These are phyloP conservation scores for Galerina sulciceps DNA, from an alignment of 768 basidiomycete genomes.

Conservation along the genomic window DNA sequence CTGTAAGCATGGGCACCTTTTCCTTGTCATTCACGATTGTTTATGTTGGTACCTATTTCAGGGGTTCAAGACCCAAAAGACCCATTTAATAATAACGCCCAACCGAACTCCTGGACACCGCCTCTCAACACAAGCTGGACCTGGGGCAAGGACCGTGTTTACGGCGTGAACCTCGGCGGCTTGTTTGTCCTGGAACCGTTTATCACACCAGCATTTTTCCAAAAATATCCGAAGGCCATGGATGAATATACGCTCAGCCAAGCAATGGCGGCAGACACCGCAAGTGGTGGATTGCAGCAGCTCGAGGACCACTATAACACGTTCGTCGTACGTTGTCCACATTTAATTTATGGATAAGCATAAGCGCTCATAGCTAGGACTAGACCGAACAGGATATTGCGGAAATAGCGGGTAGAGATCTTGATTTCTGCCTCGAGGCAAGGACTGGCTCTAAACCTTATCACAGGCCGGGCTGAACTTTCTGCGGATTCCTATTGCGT, in stretches of 20 bases:
- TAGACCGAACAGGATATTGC: conserved; percentile 89
- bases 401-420: conserved; percentile 63
- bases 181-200: conserved; percentile 79
- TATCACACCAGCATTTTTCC: conserved; percentile 65
- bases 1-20: conserved; percentile 41
- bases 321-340: conserved; percentile 63
- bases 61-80: conserved; percentile 64
- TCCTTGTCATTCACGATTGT: background rate
- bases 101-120: conserved; percentile 74
- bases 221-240: conserved; percentile 55
- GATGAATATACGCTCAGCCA: conserved; percentile 74
- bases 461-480: conserved; percentile 80
- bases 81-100: conserved; percentile 72
- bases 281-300: conserved; percentile 58
- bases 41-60: conserved; percentile 21
- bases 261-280: conserved; percentile 66
- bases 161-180: conserved; percentile 75
- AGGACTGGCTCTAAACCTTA: background rate
- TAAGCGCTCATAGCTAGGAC: background rate
- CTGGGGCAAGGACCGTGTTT: conserved; percentile 61
- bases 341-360: background rate
- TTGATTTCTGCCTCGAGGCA: background rate
- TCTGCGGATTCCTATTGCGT: conserved; percentile 79
- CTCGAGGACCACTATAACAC: conserved; percentile 80
- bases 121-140: conserved; percentile 71